Evolutionary conservation across 208 protist species (phyloP).

Genomic region (Porcisia hertigi): DNA sequence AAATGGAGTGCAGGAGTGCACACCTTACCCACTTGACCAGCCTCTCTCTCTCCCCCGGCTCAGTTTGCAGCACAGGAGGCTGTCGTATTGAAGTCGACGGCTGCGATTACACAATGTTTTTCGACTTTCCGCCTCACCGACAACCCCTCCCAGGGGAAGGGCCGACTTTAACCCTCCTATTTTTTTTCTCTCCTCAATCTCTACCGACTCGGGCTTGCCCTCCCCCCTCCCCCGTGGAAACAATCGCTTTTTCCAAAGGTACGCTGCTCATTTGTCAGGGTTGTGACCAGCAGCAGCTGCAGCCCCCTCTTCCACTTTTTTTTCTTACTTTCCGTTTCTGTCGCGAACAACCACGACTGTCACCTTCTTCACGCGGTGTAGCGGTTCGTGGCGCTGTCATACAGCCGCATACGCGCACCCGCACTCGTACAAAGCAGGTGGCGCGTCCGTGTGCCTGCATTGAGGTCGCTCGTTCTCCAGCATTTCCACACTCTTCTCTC

Average conservation of each 20-base stretch:
- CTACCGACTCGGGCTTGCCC: background rate
- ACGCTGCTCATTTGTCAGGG: too few species aligned
- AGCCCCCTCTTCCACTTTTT: background rate
- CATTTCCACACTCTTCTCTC: background rate
- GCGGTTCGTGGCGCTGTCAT: background rate
- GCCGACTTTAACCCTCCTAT: background rate
- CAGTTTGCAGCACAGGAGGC: background rate
- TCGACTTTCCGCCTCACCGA: background rate
- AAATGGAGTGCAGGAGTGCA: too few species aligned
- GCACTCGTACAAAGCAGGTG: background rate
- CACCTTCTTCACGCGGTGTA: background rate
- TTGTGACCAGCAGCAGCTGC: too few species aligned
- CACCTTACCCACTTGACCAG: background rate
- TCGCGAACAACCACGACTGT: background rate
- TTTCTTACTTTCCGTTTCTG: background rate
- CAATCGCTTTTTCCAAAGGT: too few species aligned
- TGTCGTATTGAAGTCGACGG: background rate
- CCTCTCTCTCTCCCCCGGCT: background rate
- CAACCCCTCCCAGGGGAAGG: too few species aligned
- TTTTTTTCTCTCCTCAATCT: background rate
- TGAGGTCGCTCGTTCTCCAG: background rate
- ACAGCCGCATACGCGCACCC: background rate
- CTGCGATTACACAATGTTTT: background rate
- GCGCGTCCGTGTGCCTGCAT: background rate
- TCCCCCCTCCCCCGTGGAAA: background rate